phyloP scores from a whole-genome alignment of 2,329 filamentous ascomycete genomes.

The Ophiostoma sp. region DNA sequence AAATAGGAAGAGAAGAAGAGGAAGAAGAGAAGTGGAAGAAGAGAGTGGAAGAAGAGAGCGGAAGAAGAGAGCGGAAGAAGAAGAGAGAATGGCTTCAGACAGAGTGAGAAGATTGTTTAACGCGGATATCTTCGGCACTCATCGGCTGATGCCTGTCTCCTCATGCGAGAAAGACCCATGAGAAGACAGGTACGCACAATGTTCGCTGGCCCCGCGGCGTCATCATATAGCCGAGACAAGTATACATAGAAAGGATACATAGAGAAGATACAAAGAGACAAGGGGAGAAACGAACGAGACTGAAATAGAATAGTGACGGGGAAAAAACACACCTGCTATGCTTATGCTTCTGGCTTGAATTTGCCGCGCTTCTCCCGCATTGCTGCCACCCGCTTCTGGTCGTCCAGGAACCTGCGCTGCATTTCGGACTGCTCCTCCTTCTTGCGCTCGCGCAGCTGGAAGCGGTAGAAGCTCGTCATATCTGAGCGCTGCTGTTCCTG shows the following conservation, averaged over 20 bases:
- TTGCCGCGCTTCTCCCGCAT: slow-evolving; percentile 63
- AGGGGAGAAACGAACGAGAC: not conserved
- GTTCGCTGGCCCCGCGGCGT: slow-evolving; percentile 39
- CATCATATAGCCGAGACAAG: slow-evolving; percentile 30
- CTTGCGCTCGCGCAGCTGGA: slow-evolving; percentile 73
- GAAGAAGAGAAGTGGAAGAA: not conserved
- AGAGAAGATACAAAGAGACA: not conserved
- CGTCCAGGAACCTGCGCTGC: slow-evolving; percentile 68
- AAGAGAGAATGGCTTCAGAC: slow-evolving; percentile 23
- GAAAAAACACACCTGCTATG: slow-evolving; percentile 24
- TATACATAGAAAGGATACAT: slow-evolving; percentile 12
- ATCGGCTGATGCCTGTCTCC: slow-evolving; percentile 16
- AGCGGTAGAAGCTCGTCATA: slow-evolving; percentile 73
- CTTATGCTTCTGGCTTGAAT: slow-evolving; percentile 47
- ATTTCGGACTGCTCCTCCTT: slow-evolving; percentile 68
- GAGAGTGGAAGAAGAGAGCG: not conserved
- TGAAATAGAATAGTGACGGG: not conserved
- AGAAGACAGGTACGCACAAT: not conserved
- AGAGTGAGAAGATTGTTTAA: slow-evolving; percentile 37
- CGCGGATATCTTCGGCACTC: slow-evolving; percentile 49
- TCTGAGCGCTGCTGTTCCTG: slow-evolving; percentile 53
- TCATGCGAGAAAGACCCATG: not conserved
- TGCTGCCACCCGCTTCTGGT: slow-evolving; percentile 63
- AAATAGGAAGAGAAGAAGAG: not conserved
- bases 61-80: not conserved